phyloP scores from a whole-genome alignment of 192 early-diverging fungal species.

The Backusella mclennaniae region DNA sequence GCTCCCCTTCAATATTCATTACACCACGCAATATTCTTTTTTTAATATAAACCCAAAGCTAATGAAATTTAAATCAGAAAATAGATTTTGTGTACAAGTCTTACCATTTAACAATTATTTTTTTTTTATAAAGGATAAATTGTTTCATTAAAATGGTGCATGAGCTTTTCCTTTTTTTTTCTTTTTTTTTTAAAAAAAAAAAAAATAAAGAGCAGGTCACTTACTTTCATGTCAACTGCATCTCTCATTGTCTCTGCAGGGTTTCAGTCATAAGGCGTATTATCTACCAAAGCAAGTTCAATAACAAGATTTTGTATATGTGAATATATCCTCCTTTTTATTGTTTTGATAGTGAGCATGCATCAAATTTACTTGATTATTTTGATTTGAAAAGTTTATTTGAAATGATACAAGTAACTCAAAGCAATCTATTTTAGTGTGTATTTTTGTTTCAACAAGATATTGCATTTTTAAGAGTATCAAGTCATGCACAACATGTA shows the following conservation, averaged over 20 bases:
- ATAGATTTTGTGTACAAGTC: background rate
- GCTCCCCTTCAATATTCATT: background rate
- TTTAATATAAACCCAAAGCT: background rate
- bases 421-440: background rate
- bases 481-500: background rate
- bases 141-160: background rate
- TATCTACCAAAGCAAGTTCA: background rate
- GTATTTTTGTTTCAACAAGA: background rate
- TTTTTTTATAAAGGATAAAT: background rate
- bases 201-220: background rate
- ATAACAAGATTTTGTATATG: background rate
- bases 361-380: background rate
- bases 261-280: background rate
- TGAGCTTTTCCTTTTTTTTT: background rate
- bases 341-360: background rate
- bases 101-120: background rate
- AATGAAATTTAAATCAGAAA: background rate
- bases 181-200: background rate
- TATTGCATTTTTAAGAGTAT: background rate
- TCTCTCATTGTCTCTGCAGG: background rate
- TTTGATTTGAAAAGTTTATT: constrained; percentile 1
- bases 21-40: background rate
- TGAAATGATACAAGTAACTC: constrained; percentile 1
- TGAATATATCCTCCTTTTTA: background rate
- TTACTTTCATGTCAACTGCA: background rate